These are phyloP conservation scores for Willaertia magna DNA, from an alignment of 208 protist species.

Conservation along the genomic window DNA sequence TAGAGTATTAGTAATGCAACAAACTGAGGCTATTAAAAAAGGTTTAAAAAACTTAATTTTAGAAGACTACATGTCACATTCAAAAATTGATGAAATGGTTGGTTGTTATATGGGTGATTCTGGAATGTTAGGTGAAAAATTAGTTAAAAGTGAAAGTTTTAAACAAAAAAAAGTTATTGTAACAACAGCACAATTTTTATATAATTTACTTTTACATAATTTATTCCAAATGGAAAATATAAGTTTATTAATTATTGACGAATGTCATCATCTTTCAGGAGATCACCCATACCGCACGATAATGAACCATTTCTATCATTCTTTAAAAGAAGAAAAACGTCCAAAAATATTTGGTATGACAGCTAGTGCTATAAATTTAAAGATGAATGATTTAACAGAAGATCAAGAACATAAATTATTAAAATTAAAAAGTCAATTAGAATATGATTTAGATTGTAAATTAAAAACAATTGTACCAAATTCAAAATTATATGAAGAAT, in stretches of 20 bases:
- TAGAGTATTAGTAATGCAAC: not conserved
- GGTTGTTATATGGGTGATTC: not conserved
- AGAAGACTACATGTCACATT: no score
- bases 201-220: not conserved
- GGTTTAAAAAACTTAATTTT: not conserved
- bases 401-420: not conserved
- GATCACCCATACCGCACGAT: not conserved
- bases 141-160: not conserved
- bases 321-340: not conserved
- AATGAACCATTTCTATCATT: not conserved
- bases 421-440: not conserved
- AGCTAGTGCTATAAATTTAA: not conserved
- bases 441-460: not conserved
- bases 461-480: not conserved
- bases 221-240: not conserved
- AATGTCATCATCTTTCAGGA: not conserved
- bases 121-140: not conserved
- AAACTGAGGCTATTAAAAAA: not conserved
- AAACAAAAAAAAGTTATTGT: not conserved
- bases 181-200: not conserved
- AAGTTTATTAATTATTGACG: not conserved
- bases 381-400: not conserved
- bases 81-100: not conserved
- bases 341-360: constrained; percentile 7
- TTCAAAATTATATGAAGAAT: not conserved